phyloP scores from a whole-genome alignment of 2,329 filamentous ascomycete genomes.

The Fusarium odoratissimum region DNA sequence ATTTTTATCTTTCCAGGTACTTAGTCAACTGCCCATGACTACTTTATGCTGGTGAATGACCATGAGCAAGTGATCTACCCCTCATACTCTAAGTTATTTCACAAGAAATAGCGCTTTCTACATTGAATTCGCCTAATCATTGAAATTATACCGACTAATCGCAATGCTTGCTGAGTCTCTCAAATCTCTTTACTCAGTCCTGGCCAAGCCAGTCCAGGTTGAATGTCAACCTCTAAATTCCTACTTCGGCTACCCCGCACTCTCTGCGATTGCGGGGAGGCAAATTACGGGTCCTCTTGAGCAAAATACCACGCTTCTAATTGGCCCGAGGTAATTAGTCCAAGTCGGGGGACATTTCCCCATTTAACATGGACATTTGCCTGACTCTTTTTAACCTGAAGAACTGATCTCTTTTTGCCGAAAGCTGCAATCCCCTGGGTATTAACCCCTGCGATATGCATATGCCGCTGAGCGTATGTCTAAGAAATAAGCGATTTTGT shows the following conservation, averaged over 20 bases:
- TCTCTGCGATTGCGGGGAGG: slow-evolving; percentile 22
- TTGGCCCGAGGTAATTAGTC: slow-evolving; percentile 22
- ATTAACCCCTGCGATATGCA: neutral
- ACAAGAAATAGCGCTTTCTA: too few species aligned
- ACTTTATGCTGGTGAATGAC: neutral
- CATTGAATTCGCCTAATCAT: too few species aligned
- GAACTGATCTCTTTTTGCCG: neutral
- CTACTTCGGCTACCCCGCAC: slow-evolving; percentile 20
- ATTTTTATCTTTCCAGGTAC: neutral
- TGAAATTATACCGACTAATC: too few species aligned
- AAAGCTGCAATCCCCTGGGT: neutral
- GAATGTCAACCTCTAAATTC: neutral
- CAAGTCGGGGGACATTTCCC: slow-evolving; percentile 40
- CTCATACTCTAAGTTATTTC: too few species aligned
- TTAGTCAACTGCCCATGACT: neutral
- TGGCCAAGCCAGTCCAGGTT: neutral
- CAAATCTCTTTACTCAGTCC: neutral
- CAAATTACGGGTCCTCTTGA: neutral
- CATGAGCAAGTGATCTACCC: rapidly evolving
- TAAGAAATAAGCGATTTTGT: neutral
- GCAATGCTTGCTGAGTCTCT: too few species aligned
- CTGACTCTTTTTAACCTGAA: slow-evolving; percentile 10
- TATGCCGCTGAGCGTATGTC: neutral
- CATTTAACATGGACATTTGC: slow-evolving; percentile 28
- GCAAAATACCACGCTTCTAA: neutral